These are phyloP conservation scores for Dendrobium nobile DNA, from an alignment of 106 monocot genomes.

Conservation along the genomic window DNA sequence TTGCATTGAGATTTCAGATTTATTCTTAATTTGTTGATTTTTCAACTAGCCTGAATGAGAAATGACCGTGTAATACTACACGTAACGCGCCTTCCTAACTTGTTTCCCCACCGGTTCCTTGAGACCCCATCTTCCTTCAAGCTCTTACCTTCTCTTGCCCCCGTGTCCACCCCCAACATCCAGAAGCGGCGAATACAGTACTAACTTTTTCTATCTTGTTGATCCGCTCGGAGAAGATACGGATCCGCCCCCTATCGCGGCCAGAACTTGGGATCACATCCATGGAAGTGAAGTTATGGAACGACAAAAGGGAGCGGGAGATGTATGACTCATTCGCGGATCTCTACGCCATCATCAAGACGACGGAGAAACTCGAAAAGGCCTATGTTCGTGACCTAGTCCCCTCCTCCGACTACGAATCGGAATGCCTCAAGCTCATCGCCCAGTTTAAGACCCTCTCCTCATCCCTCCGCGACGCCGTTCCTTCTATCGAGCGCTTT, in stretches of 20 bases:
- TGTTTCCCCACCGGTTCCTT: no score
- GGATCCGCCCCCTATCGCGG: not conserved
- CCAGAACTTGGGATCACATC: not conserved
- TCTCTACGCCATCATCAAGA: slow-evolving; percentile 87
- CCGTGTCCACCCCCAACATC: not conserved
- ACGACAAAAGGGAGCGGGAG: slow-evolving; percentile 80
- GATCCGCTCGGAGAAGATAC: not conserved
- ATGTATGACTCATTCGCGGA: slow-evolving; percentile 86
- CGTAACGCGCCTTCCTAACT: no score
- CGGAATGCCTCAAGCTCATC: slow-evolving; percentile 90
- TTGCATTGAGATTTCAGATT: no score
- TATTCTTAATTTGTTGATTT: no score
- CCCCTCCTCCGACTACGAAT: slow-evolving; percentile 72
- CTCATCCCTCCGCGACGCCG: slow-evolving; percentile 52
- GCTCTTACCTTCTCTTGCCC: not conserved
- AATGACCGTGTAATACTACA: no score
- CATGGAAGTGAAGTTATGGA: slow-evolving; percentile 60
- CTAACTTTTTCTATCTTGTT: not conserved
- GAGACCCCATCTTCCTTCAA: not conserved
- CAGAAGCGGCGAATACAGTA: not conserved
- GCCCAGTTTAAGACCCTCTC: slow-evolving; percentile 71
- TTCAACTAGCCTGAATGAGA: no score
- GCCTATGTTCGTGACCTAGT: slow-evolving; percentile 94
- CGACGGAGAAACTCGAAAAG: slow-evolving; percentile 91
- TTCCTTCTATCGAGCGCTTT: slow-evolving; percentile 63